Evolutionary conservation across 805 yeast genomes (phyloP).

Genomic region (Lipomyces sp.): DNA sequence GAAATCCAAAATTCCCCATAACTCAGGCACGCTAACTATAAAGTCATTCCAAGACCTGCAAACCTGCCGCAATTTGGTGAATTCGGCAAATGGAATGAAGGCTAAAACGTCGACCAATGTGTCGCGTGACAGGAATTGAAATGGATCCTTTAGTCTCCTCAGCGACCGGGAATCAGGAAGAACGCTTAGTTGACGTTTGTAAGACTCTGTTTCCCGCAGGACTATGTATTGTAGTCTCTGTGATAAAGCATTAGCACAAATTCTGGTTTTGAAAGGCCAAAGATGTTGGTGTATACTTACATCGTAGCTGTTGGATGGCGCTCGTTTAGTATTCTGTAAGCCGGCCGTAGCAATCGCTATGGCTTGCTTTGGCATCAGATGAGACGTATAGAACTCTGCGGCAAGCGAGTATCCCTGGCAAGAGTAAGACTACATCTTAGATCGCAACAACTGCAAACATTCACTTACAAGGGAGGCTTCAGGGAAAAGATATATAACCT

Average conservation of each 20-base stretch:
- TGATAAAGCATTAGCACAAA: no score
- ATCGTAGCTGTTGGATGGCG: no score
- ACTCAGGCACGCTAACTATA: not conserved
- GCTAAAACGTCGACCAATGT: not conserved
- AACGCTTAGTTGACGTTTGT: no score
- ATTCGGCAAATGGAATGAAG: constrained; percentile 3
- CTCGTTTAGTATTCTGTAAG: not conserved
- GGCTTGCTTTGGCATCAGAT: not conserved
- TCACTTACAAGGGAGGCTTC: no score
- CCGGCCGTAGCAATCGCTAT: not conserved
- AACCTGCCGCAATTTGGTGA: not conserved
- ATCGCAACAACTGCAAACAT: no score
- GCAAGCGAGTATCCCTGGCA: constrained; percentile 6
- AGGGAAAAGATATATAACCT: constrained; percentile 7
- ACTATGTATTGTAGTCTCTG: no score
- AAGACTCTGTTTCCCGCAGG: no score
- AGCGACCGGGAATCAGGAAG: no score
- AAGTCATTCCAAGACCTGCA: constrained; percentile 3
- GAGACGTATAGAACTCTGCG: not conserved
- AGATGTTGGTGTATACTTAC: no score
- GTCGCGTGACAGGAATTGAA: constrained; percentile 1
- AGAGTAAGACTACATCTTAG: no score
- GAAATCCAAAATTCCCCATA: constrained; percentile 11
- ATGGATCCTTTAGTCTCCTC: not conserved
- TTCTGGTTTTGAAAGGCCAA: no score